Evolutionary conservation across 768 basidiomycete genomes (phyloP).

Genomic region (Tremella yokohamensis): DNA sequence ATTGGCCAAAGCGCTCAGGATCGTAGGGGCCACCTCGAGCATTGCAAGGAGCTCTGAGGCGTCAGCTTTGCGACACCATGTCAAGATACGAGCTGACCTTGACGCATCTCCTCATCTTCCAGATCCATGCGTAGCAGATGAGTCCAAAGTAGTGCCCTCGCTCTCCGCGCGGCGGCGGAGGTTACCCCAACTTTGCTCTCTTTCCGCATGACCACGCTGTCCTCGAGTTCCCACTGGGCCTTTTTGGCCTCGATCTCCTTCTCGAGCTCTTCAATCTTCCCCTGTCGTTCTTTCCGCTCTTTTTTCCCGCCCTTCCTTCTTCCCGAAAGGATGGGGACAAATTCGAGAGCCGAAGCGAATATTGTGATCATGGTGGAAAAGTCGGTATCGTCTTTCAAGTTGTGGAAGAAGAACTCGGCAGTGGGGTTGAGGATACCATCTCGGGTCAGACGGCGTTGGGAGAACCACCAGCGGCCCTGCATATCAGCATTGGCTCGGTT

Average conservation of each 20-base stretch:
- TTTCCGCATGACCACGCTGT: constrained; percentile 24
- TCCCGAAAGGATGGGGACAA: constrained; percentile 42
- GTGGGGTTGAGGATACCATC: constrained; percentile 79
- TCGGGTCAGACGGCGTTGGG: constrained; percentile 79
- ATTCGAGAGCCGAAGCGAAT: constrained; percentile 57
- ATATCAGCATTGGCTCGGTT: background rate
- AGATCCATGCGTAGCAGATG: constrained; percentile 71
- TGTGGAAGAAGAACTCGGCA: constrained; percentile 83
- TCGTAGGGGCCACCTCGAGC: constrained; percentile 66
- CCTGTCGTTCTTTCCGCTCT: constrained; percentile 43
- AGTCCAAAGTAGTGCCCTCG: constrained; percentile 73
- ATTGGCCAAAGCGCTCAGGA: constrained; percentile 75
- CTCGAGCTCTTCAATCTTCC: constrained; percentile 48
- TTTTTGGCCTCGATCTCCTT: constrained; percentile 40
- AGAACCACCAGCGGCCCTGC: constrained; percentile 95
- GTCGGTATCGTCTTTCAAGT: constrained; percentile 71
- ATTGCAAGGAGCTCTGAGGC: constrained; percentile 61
- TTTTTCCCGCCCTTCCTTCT: constrained; percentile 45
- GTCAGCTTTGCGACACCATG: constrained; percentile 32
- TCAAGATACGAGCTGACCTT: constrained; percentile 57
- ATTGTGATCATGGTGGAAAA: constrained; percentile 69
- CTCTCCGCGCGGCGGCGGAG: constrained; percentile 53
- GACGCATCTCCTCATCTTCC: constrained; percentile 58
- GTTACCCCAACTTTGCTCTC: constrained; percentile 35
- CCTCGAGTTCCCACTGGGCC: constrained; percentile 42